Evolutionary conservation across 2,329 filamentous ascomycete species (phyloP), one percentile per base, ranked within the genome.

Genomic region (Dactylellina sp.): DNA sequence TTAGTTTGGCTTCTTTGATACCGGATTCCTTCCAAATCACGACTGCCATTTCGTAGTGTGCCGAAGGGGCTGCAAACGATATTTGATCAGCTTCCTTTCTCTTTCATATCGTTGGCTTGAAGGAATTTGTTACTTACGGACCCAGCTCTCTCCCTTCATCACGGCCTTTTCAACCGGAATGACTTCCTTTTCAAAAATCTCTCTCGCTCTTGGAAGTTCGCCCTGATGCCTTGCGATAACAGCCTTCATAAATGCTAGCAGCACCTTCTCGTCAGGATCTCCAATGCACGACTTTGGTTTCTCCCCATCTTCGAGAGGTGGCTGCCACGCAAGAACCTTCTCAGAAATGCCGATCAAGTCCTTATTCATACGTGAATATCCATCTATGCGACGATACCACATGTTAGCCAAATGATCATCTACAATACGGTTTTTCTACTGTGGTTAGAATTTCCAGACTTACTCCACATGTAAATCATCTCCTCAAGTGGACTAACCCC

Each of bases 391-490:
- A 9, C 35, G 53, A n/a, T 20, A 18, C 4, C 1, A 16, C n/a
- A 7, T n/a, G 37, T 60, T 16, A 60, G 35, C 24, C n/a, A 18
- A n/a, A 16, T 24, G 7, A 32, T n/a, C n/a, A 47, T 37, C 40
- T 24, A 39, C n/a, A 3, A 12, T 7, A 40, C 28, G 39, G 7
- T 14, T 12, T 18, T 25, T n/a, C 3, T n/a, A 14, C 7, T 22
- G 28, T 3, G 14, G 14, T 44, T 37, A 52, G n/a, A 60, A 25
- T n/a, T n/a, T n/a, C n/a, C 47, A 32, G 11, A 20, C 76, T 66
- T 66, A 77, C 77, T 93, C 93, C 93, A 98, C 78, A 98, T 88
- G 80, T 94, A 96, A 11, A 91, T 89, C 90, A 98, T 96, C 83
- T 98, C 95, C 78, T 93, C 87, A 0, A 92, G 84, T 0, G 95